These are phyloP conservation scores for Huntiella bhutanensis DNA, from an alignment of 2,329 filamentous ascomycete species.

Conservation along the genomic window DNA sequence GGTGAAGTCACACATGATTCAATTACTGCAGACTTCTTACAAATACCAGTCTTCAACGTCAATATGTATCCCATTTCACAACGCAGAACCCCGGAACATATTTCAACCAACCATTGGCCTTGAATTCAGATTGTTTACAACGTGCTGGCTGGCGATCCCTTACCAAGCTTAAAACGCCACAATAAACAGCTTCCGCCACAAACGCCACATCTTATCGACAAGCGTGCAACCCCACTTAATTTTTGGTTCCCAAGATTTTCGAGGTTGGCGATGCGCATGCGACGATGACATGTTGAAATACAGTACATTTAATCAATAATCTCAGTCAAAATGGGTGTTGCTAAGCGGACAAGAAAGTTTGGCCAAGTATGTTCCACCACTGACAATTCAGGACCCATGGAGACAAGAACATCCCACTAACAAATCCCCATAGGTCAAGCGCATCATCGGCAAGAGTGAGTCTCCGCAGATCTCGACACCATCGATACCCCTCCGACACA, in stretches of 20 bases:
- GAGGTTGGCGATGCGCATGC: conserved; percentile 2
- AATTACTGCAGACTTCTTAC: too few species aligned
- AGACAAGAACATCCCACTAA: conserved; percentile 11
- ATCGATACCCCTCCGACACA: not conserved
- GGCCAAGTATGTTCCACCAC: conserved; percentile 31
- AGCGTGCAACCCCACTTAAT: conserved; percentile 10
- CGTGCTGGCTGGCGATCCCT: not conserved
- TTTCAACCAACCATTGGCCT: too few species aligned
- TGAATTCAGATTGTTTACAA: not conserved
- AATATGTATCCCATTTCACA: too few species aligned
- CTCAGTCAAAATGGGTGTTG: conserved; percentile 50
- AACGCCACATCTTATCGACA: conserved; percentile 9
- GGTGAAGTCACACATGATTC: too few species aligned
- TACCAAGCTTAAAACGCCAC: not conserved
- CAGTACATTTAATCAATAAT: not conserved
- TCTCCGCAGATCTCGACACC: not conserved
- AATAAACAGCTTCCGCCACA: not conserved
- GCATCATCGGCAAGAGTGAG: conserved; percentile 51
- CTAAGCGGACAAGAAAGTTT: conserved; percentile 86
- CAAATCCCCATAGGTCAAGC: conserved; percentile 40
- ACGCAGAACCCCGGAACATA: too few species aligned
- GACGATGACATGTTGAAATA: not conserved
- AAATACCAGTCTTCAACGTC: too few species aligned
- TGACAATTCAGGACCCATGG: conserved; percentile 11
- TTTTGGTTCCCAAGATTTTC: conserved; percentile 10